phyloP scores from a whole-genome alignment of 75 land plant species.

The Pinus taeda region DNA sequence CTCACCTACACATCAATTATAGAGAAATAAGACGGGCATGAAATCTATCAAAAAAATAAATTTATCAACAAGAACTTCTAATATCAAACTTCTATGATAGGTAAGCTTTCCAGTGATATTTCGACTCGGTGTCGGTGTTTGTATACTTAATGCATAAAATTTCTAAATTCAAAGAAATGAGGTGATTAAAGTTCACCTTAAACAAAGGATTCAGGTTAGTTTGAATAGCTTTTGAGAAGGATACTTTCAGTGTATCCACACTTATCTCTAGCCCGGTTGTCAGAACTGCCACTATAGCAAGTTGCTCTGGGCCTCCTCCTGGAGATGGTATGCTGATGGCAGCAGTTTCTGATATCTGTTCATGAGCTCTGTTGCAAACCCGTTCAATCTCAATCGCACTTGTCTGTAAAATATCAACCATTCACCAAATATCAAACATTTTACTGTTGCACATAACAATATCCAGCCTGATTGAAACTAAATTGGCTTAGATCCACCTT shows the following conservation, averaged over 20 bases:
- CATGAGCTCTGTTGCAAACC: conserved; percentile 79
- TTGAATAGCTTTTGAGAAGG: conserved; percentile 54
- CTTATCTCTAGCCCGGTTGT: conserved; percentile 25
- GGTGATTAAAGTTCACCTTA: conserved; percentile 45
- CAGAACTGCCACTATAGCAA: conserved; percentile 71
- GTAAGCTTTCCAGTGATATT: too few relatives aligned
- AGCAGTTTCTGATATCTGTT: conserved; percentile 76
- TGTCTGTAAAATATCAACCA: conserved; percentile 41
- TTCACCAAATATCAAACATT: neutral
- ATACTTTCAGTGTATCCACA: conserved; percentile 28
- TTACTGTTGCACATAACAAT: neutral
- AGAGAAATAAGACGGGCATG: neutral
- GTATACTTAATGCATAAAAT: too few relatives aligned
- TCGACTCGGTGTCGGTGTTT: too few relatives aligned
- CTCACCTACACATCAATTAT: conserved; percentile 46
- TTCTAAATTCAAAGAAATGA: too few relatives aligned
- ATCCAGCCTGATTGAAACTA: neutral
- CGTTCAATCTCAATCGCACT: conserved; percentile 93
- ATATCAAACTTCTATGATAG: neutral
- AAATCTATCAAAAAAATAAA: neutral
- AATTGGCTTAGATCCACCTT: too few relatives aligned
- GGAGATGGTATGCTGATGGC: conserved; percentile 55
- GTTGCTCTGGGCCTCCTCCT: conserved; percentile 76
- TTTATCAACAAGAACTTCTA: neutral
- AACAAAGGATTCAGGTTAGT: conserved; percentile 78